phyloP scores from a whole-genome alignment of 129 eudicot genomes.

The Pittosporum tobira region DNA sequence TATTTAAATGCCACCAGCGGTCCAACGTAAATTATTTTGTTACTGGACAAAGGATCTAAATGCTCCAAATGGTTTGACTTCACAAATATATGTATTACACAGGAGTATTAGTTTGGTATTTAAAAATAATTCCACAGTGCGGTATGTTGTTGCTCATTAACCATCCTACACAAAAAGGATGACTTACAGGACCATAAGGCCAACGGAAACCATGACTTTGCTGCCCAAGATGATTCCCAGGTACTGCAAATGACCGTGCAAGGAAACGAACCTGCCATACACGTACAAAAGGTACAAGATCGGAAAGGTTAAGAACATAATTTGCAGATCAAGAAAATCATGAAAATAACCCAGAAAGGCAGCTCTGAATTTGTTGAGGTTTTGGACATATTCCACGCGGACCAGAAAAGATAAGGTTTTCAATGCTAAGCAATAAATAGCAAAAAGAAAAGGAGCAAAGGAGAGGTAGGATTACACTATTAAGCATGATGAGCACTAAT shows the following conservation, averaged over 20 bases:
- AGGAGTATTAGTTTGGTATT: neutral
- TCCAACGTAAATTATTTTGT: neutral
- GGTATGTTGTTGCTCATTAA: neutral
- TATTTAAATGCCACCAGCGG: neutral
- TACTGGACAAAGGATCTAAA: neutral
- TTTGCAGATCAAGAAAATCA: neutral
- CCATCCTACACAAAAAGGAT: neutral
- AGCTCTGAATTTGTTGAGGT: neutral
- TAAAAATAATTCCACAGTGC: too few species aligned
- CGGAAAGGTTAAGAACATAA: neutral
- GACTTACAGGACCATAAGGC: constrained; percentile 97
- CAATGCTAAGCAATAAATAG: neutral
- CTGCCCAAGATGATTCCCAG: constrained; percentile 99
- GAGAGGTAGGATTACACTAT: neutral
- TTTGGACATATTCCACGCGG: neutral
- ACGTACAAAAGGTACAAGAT: neutral
- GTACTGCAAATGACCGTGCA: constrained; percentile 92
- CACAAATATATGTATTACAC: too few species aligned
- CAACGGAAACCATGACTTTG: constrained; percentile 99
- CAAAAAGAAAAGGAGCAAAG: neutral
- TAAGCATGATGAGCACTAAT: neutral
- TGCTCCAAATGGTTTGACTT: neutral
- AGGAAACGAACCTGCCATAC: constrained; percentile 79
- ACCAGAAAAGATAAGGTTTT: neutral
- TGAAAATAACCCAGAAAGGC: neutral